Evolutionary conservation across 768 basidiomycete species (phyloP), one percentile per base, ranked within the genome.

Genomic region (Leccinum disarticulatum): DNA sequence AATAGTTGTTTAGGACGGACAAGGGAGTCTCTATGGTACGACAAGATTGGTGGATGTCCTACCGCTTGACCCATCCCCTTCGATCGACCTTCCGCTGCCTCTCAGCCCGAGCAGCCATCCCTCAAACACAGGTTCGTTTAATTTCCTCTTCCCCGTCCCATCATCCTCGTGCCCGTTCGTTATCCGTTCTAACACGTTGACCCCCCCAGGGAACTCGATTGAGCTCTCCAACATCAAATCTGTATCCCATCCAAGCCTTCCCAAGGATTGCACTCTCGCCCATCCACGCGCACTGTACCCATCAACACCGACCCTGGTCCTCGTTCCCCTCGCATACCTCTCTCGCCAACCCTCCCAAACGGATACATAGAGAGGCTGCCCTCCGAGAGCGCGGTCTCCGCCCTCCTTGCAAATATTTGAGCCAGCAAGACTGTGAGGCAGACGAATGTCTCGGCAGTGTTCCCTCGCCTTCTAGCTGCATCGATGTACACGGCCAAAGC

Each of bases 41-140:
- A 80, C 91, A 91, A 6, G 88, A 85, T 72, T 87, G 91, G 79
- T 91, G 91, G 15, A 93, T 81, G 61, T 92, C 90, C 17, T 77
- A 69, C 25, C 88, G 82, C 58, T 91, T 90, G 30, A 31, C 30
- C 58, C 14, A 17, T 60, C 19, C 6, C 64, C 38, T 31, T 58
- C 8, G 47, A 55, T 43, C 17, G 58, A 4, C 9, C 57, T 1
- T 17, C 22, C 47, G 54, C 22, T 4, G 1, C 43, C 30, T 3
- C 28, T 46, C 59, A 25, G 14, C 31, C 52, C n/a, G 58, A 62
- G 1, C 41, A 41, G 15, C 49, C 56, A 14, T 54, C 25, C 49
- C 13, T 43, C 30, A 14, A 66, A 31, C 36, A 15, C 30, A 71
- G 54, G 69, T 70, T 13, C 31, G 68, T 61, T 30, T 33, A 15